Evolutionary conservation across 805 yeast species (phyloP), one percentile per base, ranked within the genome.

Genomic region (Yarrowia sp.): DNA sequence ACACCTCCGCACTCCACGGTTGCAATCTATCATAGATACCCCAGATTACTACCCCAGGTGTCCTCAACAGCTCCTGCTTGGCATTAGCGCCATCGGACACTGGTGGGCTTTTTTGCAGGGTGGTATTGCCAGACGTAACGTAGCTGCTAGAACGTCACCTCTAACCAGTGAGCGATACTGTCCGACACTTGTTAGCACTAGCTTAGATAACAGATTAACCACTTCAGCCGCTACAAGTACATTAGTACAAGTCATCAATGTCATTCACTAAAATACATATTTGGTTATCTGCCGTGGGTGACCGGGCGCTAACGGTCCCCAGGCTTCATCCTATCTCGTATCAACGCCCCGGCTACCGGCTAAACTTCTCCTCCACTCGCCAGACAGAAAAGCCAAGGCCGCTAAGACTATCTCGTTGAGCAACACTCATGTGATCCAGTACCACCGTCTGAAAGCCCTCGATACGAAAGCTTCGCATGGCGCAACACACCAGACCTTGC

Each of bases 351-450:
- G n/a, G n/a, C 56, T 33, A 53, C 36, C 61, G 34, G 20, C 61
- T 55, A 17, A 55, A 55, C 36, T 55, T 55, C 38, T 55, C 61
- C 14, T 55, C 61, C 5, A 55, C 61, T 10, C 61, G n/a, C 46
- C 15, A 39, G 14, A 55, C 61, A 2, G 34, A 24, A 10, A 55
- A 55, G 46, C 61, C 61, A 20, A 55, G 46, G 1, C 61, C 61
- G 10, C 46, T 55, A 10, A 55, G 46, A n/a, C 15, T 10, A 9
- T 55, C 61, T 7, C 61, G 34, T 12, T 55, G 61, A n/a, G 61
- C 61, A 1, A 55, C 46, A 55, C 61, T 55, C 61, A 55, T 55
- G 46, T 55, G 61, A 24, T 55, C 61, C 61, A 55, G n/a, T 4
- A 55, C 61, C 36, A 55, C 61, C 34, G 61, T 55, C 46, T 55